Conservation (phyloP, 192 early-diverging fungal species). For the Diversispora epigaea region DNA sequence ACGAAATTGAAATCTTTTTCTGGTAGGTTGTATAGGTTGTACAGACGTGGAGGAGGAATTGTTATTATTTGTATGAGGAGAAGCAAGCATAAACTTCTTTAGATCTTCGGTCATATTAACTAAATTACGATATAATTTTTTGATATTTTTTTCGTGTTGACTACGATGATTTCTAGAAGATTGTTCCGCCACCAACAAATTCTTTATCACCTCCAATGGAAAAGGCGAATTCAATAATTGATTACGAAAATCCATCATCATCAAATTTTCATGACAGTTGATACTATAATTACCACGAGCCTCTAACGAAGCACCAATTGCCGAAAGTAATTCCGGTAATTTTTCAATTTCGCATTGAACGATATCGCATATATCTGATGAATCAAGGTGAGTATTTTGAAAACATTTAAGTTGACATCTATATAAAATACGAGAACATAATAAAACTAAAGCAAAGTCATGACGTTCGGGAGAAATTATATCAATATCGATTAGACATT, state of each 20-base stretch:
- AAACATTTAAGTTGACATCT: conserved; percentile 21
- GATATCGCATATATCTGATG: neutral
- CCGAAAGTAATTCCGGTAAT: neutral
- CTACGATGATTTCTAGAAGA: no score
- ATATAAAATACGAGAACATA: neutral
- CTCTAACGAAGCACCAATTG: neutral
- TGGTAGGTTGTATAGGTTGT: neutral
- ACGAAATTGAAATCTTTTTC: neutral
- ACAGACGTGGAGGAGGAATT: neutral
- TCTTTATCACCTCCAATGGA: neutral
- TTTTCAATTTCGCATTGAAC: conserved; percentile 5
- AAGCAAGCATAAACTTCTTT: neutral
- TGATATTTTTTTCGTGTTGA: neutral
- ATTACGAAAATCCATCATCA: neutral
- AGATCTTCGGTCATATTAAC: conserved; percentile 21
- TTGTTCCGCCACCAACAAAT: neutral
- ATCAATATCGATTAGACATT: conserved; percentile 8
- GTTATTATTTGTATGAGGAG: neutral
- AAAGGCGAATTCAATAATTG: neutral
- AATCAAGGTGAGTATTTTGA: neutral
- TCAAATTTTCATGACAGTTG: neutral
- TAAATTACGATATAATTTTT: conserved; percentile 10
- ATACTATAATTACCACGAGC: neutral
- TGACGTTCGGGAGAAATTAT: neutral
- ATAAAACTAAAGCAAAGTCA: neutral